These are phyloP conservation scores for Trichoderma cornu-damae DNA, from an alignment of 2,329 filamentous ascomycete genomes.

Conservation along the genomic window DNA sequence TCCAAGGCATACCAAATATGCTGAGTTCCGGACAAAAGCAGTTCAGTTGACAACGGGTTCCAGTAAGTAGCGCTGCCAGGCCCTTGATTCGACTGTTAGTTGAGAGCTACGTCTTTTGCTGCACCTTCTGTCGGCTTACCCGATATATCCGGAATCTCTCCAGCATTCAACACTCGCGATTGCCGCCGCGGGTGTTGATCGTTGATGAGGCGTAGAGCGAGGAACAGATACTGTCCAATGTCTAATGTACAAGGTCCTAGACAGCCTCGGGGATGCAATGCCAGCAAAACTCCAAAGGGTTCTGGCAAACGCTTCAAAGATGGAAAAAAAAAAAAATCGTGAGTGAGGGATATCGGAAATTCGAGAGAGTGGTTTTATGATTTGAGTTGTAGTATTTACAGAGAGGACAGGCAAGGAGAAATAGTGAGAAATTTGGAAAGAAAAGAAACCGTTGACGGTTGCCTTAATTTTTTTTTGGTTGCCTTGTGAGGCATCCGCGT, in stretches of 20 bases:
- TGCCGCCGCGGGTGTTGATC: background rate
- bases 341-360: background rate
- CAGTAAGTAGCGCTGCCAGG: background rate
- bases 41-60: no score
- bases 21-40: background rate
- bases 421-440: background rate
- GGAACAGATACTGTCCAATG: background rate
- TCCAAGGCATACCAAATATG: background rate
- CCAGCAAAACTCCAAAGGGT: background rate
- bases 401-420: background rate
- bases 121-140: background rate
- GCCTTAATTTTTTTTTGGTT: slow-evolving; percentile 10
- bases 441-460: background rate
- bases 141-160: background rate
- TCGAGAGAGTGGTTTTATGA: background rate
- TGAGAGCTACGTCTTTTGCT: background rate
- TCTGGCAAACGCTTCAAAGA: background rate
- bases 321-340: background rate
- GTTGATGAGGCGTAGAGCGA: background rate
- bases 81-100: slow-evolving; percentile 2
- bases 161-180: background rate
- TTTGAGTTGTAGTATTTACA: background rate
- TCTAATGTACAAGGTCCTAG: background rate
- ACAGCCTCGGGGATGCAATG: background rate
- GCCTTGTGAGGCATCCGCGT: slow-evolving; percentile 7